Evolutionary conservation across 768 basidiomycete genomes (phyloP).

Genomic region (Trametes sanguinea): DNA sequence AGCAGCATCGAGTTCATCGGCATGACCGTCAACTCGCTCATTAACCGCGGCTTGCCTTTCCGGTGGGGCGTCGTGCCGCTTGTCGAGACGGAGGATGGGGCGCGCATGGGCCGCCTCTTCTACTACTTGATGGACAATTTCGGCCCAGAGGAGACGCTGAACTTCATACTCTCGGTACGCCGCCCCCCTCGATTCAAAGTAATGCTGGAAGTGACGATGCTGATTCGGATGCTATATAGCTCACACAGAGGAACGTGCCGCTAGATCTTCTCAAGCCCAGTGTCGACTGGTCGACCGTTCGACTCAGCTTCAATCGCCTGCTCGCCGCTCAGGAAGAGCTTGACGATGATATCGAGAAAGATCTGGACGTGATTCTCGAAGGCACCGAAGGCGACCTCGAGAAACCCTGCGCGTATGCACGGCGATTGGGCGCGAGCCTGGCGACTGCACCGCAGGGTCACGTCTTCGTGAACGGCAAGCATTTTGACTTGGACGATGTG

Average conservation of each 20-base stretch:
- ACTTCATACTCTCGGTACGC: constrained; percentile 45
- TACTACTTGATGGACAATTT: constrained; percentile 64
- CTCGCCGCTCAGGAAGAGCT: constrained; percentile 32
- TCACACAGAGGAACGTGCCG: constrained; percentile 39
- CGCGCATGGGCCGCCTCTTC: constrained; percentile 71
- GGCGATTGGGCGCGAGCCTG: constrained; percentile 55
- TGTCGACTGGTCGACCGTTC: constrained; percentile 48
- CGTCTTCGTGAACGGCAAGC: constrained; percentile 89
- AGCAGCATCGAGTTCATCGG: constrained; percentile 62
- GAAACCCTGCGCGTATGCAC: constrained; percentile 53
- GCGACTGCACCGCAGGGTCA: constrained; percentile 53
- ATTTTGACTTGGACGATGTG: constrained; percentile 68
- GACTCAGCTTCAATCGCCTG: constrained; percentile 42
- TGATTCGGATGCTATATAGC: constrained; percentile 30
- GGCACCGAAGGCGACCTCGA: constrained; percentile 35
- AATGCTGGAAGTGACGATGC: not conserved
- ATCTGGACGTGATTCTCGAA: constrained; percentile 45
- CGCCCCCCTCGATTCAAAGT: not conserved
- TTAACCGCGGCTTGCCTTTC: constrained; percentile 72
- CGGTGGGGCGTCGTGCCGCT: constrained; percentile 86
- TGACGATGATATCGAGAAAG: constrained; percentile 21
- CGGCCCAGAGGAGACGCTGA: constrained; percentile 64
- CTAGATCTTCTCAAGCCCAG: constrained; percentile 33
- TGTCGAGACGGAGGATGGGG: constrained; percentile 52
- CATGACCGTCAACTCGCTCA: constrained; percentile 65